phyloP scores from a whole-genome alignment of 2,329 filamentous ascomycete species.

The Lecanoromycetidae sp. region DNA sequence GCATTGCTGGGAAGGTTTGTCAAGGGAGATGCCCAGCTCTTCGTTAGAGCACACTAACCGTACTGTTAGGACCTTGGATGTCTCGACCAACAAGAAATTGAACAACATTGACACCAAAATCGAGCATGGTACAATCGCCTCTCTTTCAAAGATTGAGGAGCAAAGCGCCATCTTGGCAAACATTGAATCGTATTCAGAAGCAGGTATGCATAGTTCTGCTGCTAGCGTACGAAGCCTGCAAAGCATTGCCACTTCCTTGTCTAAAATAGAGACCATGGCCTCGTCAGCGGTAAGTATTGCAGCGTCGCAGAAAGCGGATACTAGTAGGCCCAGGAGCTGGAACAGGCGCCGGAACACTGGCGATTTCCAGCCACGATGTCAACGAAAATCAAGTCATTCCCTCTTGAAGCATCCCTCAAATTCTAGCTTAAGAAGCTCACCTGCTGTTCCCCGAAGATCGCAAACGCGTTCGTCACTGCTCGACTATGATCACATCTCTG shows the following conservation, averaged over 20 bases:
- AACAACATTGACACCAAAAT: not conserved
- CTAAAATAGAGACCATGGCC: conserved; percentile 6
- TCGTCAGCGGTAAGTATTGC: not conserved
- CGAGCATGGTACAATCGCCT: not conserved
- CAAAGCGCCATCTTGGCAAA: not conserved
- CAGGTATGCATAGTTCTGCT: not conserved
- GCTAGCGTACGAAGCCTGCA: conserved; percentile 5
- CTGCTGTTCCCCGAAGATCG: not conserved
- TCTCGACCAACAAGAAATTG: not conserved
- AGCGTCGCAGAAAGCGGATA: not conserved
- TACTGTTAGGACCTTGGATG: conserved; percentile 8
- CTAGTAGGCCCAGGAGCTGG: not conserved
- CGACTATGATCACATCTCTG: not conserved
- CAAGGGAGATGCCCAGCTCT: too few species aligned
- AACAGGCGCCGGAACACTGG: not conserved
- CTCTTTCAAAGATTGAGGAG: conserved; percentile 1
- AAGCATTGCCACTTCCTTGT: conserved; percentile 9
- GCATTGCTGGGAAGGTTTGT: conserved; percentile 7
- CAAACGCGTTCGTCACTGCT: not conserved
- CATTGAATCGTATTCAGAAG: conserved; percentile 1
- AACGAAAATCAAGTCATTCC: not conserved
- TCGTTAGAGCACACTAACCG: not conserved
- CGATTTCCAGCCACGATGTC: not conserved
- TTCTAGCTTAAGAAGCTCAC: not conserved
- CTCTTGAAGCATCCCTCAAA: not conserved